Percentiles rank a stretch among this genome's conserved stretches.
Evolutionary conservation across 306 rosid species (phyloP).

Genomic region (Casuarina equisetifolia): DNA sequence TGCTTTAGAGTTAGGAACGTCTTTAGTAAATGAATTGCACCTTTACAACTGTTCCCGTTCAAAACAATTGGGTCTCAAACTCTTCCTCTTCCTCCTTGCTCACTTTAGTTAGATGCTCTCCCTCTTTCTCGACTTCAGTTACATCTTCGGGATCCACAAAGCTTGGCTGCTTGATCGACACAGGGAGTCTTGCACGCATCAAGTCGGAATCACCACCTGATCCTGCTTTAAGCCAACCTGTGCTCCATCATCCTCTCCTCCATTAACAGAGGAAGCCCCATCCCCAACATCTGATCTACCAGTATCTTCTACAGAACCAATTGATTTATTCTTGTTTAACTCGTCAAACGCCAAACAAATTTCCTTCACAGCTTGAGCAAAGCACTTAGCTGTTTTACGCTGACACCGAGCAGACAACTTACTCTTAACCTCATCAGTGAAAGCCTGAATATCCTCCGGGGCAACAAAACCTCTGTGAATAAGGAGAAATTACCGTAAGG

Average conservation of each 20-base stretch:
- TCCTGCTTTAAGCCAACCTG: conserved; percentile 41
- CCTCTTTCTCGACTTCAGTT: too few species aligned
- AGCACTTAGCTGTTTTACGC: conserved; percentile 61
- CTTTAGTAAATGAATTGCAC: too few species aligned
- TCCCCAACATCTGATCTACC: conserved; percentile 61
- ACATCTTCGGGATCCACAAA: too few species aligned
- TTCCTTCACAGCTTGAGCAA: conserved; percentile 90
- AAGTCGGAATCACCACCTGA: too few species aligned
- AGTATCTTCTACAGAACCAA: conserved; percentile 59
- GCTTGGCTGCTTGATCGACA: too few species aligned
- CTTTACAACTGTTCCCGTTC: too few species aligned
- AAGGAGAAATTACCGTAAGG: conserved; percentile 24
- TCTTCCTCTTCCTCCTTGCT: too few species aligned
- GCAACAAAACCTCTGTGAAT: conserved; percentile 91
- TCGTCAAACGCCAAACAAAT: conserved; percentile 85
- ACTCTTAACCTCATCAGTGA: conserved; percentile 67
- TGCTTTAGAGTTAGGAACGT: too few species aligned
- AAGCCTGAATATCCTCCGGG: conserved; percentile 83
- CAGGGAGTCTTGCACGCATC: too few species aligned
- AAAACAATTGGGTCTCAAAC: too few species aligned
- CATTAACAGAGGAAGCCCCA: conserved; percentile 63
- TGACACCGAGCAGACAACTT: conserved; percentile 73
- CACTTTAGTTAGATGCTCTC: too few species aligned
- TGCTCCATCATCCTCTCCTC: conserved; percentile 48
- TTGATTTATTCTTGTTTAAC: conserved; percentile 51